Evolutionary conservation across 371 early-diverging fungal species (phyloP).

Genomic region (Mucor sp.): DNA sequence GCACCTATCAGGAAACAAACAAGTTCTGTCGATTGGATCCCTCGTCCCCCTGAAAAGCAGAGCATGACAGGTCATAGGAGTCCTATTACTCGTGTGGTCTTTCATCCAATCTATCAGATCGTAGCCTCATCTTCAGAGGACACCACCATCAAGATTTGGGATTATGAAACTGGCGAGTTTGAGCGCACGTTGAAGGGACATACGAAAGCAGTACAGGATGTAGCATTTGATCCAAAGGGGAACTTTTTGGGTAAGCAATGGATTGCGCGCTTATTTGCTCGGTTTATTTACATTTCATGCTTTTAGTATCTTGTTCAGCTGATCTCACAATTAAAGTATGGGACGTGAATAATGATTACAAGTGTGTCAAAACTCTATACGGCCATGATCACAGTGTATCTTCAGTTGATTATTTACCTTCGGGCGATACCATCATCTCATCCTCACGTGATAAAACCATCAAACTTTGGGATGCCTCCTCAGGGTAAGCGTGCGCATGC

Average conservation of each 20-base stretch:
- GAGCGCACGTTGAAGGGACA: conserved; percentile 90
- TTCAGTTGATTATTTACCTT: conserved; percentile 66
- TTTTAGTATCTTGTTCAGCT: conserved; percentile 76
- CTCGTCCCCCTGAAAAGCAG: conserved; percentile 71
- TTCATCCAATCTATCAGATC: conserved; percentile 82
- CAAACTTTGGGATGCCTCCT: conserved; percentile 83
- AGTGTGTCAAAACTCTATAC: conserved; percentile 77
- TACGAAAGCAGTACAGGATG: conserved; percentile 85
- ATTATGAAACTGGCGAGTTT: conserved; percentile 85
- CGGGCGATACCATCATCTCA: conserved; percentile 74
- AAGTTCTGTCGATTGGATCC: conserved; percentile 72
- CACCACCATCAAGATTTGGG: conserved; percentile 86
- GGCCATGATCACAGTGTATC: conserved; percentile 93
- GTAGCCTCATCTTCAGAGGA: conserved; percentile 89
- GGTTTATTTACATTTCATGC: not conserved
- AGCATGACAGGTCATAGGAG: conserved; percentile 73
- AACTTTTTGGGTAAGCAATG: conserved; percentile 55
- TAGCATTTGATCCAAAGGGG: conserved; percentile 82
- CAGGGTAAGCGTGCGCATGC: conserved; percentile 54
- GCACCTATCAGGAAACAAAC: conserved; percentile 64
- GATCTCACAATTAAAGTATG: conserved; percentile 88
- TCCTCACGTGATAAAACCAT: conserved; percentile 87
- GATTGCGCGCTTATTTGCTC: not conserved
- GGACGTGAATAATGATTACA: conserved; percentile 83
- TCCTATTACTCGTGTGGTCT: conserved; percentile 79